Base-by-base conservation (phyloP, 176 grass and related monocot species). In the Cenchrus purpureus region DNA sequence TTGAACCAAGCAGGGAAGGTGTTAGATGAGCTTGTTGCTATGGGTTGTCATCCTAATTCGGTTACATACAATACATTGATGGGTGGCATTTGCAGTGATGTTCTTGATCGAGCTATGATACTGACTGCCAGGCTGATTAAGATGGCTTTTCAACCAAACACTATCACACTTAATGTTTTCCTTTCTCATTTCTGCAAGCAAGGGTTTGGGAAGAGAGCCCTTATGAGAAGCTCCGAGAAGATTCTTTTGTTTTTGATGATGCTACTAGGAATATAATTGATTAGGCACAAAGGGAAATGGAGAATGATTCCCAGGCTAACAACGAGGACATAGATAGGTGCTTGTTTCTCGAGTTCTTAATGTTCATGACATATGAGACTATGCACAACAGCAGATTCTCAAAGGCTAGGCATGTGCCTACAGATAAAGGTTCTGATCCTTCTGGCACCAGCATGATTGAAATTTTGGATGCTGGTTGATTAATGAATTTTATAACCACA, bases 131-230 rank as follows among this genome's bases (percentile, higher is more conserved):
- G 82, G 76, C 83, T 98, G 74, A 87, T 98, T 83, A 98, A 98
- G 88, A 94, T 95, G 87, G 89, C 85, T 20, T 95, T 98, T 86
- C 72, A 85, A 84, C 96, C 96, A 14, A 98, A 98, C 65, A 79
- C 67, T 42, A 68, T 98, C 64, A 98, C 96, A 80, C 63, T 95
- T 87, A 98, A 98, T 50, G 77, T 98, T 81, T 87, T 94, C 19
- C 86, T 98, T 79, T 95, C 93, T 68, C 91, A 98, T 87, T 92
- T 98, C 85, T 98, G 93, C 84, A 98, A 95, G 79, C 88, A 95
- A 92, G 96, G 96, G 58, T 86, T 94, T 79, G 86, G 91, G 78
- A 90, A 88, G 76, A 90, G 83, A 79, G 91, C 89, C 12, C 74
- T 95, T 68, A 19, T 81, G 85, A 89, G 77, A 95, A 86, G 57